Conservation (phyloP, 208 protist genomes). For the Angomonas ambiguus region DNA sequence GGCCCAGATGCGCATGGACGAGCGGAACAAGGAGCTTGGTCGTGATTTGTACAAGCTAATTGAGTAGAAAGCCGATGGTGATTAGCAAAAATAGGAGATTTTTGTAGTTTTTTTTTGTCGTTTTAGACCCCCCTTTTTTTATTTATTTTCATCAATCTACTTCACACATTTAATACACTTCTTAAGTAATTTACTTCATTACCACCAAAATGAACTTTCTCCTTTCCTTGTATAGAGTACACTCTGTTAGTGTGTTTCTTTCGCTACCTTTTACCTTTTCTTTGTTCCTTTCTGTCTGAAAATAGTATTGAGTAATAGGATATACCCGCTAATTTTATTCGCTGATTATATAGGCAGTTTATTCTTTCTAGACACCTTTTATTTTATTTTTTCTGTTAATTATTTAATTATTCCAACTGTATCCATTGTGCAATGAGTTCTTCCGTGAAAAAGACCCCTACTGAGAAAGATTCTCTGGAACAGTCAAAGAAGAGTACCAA, state of each 20-base stretch:
- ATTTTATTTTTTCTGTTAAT: constrained; percentile 5
- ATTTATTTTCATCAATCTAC: constrained; percentile 5
- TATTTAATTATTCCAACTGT: neutral
- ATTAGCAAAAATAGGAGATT: too few relatives aligned
- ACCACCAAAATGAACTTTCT: neutral
- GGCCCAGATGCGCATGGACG: constrained; percentile 86
- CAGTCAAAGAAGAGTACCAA: neutral
- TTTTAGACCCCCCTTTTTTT: constrained; percentile 12
- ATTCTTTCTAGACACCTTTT: neutral
- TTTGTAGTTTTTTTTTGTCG: constrained; percentile 8
- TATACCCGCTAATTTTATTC: too few relatives aligned
- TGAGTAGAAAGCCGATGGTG: too few relatives aligned
- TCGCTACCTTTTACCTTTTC: too few relatives aligned
- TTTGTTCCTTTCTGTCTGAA: too few relatives aligned
- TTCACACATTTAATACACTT: constrained; percentile 1
- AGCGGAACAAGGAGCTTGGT: constrained; percentile 81
- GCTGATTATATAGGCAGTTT: too few relatives aligned
- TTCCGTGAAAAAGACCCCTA: neutral
- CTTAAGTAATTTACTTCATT: neutral
- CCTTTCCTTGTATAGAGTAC: too few relatives aligned
- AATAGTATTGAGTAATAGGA: too few relatives aligned
- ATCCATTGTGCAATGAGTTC: neutral
- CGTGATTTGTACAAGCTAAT: constrained; percentile 68
- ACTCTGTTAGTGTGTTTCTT: too few relatives aligned
- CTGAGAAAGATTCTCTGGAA: neutral